These are phyloP conservation scores for Odonthalia washingtoniensis DNA, from an alignment of 31 red algal species.

Conservation along the genomic window DNA sequence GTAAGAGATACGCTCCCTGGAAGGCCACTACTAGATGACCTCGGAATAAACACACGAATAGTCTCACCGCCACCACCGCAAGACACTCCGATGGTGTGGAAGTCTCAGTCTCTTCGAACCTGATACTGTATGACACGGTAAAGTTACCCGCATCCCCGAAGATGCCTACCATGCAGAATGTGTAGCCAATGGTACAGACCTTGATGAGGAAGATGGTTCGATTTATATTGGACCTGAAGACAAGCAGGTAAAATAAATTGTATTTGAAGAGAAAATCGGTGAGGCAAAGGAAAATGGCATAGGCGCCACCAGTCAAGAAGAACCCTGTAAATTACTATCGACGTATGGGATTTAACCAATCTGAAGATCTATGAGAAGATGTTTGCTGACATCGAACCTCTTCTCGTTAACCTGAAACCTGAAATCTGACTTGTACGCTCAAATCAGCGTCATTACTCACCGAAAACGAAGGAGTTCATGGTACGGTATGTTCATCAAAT, in stretches of 20 bases:
- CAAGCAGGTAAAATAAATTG: neutral
- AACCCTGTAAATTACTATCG: neutral
- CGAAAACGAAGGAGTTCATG: conserved; percentile 13
- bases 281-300: neutral
- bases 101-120: neutral
- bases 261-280: neutral
- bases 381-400: conserved; percentile 12
- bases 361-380: neutral
- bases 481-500: neutral
- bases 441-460: conserved; percentile 10
- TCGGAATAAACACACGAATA: neutral
- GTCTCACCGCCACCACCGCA: neutral
- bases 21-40: neutral
- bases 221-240: conserved; percentile 7
- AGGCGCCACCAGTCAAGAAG: neutral
- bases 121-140: neutral
- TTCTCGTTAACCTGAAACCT: conserved; percentile 3
- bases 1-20: neutral
- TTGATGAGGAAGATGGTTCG: neutral
- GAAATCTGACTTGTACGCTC: neutral
- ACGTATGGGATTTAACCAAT: neutral
- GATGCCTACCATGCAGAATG: neutral
- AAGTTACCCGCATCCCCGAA: neutral
- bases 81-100: neutral
- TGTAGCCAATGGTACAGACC: neutral